Evolutionary conservation across 768 basidiomycete genomes (phyloP), one percentile per base, ranked within the genome.

Genomic region (Mycena vitilis): DNA sequence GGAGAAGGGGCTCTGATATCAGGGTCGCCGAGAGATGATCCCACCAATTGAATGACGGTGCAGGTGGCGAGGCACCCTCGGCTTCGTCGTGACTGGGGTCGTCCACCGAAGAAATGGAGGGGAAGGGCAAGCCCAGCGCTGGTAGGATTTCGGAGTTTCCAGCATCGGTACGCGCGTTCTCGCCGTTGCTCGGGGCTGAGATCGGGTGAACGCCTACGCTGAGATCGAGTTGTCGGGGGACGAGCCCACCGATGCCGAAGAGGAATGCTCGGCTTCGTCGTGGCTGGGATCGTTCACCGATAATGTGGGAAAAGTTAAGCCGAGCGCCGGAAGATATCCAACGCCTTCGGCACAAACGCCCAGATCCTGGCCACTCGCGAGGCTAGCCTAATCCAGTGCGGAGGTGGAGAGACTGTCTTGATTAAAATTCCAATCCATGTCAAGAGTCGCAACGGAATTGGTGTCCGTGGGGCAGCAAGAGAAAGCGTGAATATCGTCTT

Each of bases 391-490:
- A 5, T 30, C 30, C 30, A 30, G 3, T 3, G 30, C 30, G 2
- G 30, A 30, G 7, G 63, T 3, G 30, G 30, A 30, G n/a, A n/a
- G n/a, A 30, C 30, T 5, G 30, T 30, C 30, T 30, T 30, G 30
- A 30, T 2, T 30, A 23, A 68, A 68, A n/a, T 69, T 63, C 68
- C 68, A 69, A 18, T 60, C 58, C 6, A 23, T 0, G 38, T 64
- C 63, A 10, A 44, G 20, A 34, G 49, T 25, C 22, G 45, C n/a
- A 4, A 25, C 6, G 15, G 34, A 30, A 51, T 8, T 22, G n/a
- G 6, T 25, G 40, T 42, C 34, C 6, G 42, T 56, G 11, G 30
- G 18, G 38, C 20, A 20, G 13, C 57, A 51, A 40, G 61, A 54
- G 20, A 45, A 40, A 18, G 61, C 40, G 34, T 55, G 61, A 16